Evolutionary conservation across 345 rosid genomes (phyloP).

Genomic region (Linum trigynum): DNA sequence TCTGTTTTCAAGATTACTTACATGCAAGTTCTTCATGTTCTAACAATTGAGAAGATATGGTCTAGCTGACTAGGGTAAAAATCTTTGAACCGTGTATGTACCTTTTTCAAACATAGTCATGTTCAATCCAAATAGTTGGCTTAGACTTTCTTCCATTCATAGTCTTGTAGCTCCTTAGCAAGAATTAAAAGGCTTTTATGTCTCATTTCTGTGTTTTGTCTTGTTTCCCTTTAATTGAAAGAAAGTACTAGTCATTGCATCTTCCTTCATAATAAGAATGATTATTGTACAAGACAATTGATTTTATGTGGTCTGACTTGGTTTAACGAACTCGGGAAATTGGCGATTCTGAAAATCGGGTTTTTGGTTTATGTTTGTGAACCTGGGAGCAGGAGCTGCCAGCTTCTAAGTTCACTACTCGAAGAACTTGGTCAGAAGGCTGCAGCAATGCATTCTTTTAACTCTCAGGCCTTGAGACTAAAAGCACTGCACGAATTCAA

Average conservation of each 20-base stretch:
- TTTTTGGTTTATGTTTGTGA: constrained; percentile 8
- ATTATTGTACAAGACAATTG: no score
- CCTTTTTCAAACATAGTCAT: no score
- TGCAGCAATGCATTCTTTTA: constrained; percentile 68
- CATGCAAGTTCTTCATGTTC: no score
- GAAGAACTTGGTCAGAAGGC: constrained; percentile 78
- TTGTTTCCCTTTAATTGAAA: neutral
- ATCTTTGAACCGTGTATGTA: no score
- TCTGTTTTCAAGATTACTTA: no score
- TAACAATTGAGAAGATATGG: no score
- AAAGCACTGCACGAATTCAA: constrained; percentile 75
- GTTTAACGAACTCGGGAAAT: neutral
- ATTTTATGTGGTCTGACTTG: neutral
- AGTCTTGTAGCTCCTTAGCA: no score
- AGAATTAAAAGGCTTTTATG: neutral
- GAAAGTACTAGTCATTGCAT: neutral
- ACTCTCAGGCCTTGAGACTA: constrained; percentile 70
- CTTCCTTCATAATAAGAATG: no score
- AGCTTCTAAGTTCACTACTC: constrained; percentile 60
- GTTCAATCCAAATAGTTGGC: no score
- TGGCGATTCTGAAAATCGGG: neutral
- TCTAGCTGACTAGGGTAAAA: no score
- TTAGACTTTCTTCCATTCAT: no score
- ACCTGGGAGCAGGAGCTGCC: constrained; percentile 52
- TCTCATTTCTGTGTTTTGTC: neutral